A percentile compares a stretch with the other conserved stretches of the same genome.
Evolutionary conservation across 2,329 filamentous ascomycete species (phyloP).

Genomic region (Aspergillus eucalypticola): DNA sequence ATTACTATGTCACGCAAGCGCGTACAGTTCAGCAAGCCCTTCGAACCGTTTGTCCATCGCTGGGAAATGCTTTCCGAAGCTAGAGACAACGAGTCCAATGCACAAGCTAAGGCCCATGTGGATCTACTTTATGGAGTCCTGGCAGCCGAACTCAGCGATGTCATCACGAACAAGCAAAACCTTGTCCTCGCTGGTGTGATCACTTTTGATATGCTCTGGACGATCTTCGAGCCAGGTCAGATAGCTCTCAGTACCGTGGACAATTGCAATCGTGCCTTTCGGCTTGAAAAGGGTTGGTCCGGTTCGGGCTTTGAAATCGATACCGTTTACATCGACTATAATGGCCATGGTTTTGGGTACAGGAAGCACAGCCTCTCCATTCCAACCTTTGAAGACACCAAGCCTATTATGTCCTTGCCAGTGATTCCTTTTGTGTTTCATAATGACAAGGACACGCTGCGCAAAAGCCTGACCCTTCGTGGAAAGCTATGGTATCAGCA

Average conservation of each 20-base stretch:
- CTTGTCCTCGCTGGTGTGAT: slow-evolving; percentile 49
- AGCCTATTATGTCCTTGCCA: not conserved
- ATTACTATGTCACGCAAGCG: slow-evolving; percentile 60
- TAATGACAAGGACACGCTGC: slow-evolving; percentile 40
- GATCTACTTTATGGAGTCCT: slow-evolving; percentile 51
- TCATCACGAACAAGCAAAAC: slow-evolving; percentile 53
- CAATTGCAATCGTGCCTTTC: slow-evolving; percentile 15
- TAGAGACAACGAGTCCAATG: slow-evolving; percentile 45
- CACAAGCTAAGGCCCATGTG: slow-evolving; percentile 50
- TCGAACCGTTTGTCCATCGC: slow-evolving; percentile 65
- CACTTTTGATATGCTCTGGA: slow-evolving; percentile 41
- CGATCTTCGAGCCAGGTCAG: slow-evolving; percentile 40
- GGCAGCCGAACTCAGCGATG: slow-evolving; percentile 53
- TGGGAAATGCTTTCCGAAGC: slow-evolving; percentile 55
- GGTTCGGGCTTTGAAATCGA: slow-evolving; percentile 9
- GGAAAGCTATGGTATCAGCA: slow-evolving; percentile 51
- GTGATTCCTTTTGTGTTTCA: slow-evolving; percentile 26
- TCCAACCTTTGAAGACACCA: not conserved
- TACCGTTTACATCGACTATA: slow-evolving; percentile 20
- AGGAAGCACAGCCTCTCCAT: slow-evolving; percentile 39
- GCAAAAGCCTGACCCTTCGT: slow-evolving; percentile 44
- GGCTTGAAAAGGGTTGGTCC: not conserved
- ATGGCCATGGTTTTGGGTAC: slow-evolving; percentile 23
- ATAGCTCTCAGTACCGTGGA: slow-evolving; percentile 12
- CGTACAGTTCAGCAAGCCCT: slow-evolving; percentile 61